Conservation (phyloP, 2,329 filamentous ascomycete genomes). For the Tothia fuscella region DNA sequence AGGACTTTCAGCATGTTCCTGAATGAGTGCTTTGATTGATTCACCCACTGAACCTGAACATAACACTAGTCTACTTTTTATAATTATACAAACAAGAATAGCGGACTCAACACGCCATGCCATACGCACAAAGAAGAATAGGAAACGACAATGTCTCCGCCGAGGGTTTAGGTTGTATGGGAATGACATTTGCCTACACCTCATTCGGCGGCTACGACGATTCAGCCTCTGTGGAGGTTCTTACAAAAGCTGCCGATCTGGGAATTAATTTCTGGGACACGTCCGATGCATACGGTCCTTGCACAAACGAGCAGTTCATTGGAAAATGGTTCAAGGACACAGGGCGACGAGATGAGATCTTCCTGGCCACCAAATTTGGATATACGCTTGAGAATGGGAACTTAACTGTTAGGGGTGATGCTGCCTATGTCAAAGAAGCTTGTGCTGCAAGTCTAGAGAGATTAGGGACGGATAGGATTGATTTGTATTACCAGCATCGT, state of each 20-base stretch:
- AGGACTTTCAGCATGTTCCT: too few relatives aligned
- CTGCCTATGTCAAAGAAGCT: constrained; percentile 24
- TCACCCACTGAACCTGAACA: not conserved
- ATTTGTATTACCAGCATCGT: constrained; percentile 34
- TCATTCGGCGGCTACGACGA: constrained; percentile 11
- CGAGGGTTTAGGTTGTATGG: constrained; percentile 18
- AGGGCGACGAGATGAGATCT: constrained; percentile 35
- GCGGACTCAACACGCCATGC: not conserved
- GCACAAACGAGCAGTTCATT: constrained; percentile 30
- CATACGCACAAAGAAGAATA: constrained; percentile 29
- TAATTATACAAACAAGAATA: not conserved
- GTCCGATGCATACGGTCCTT: constrained; percentile 12
- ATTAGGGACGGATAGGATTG: constrained; percentile 27
- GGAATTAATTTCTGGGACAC: constrained; percentile 20
- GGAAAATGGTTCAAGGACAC: constrained; percentile 37
- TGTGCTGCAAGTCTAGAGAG: constrained; percentile 25
- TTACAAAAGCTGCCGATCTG: constrained; percentile 17
- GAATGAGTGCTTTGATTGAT: not conserved
- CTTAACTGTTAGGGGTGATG: constrained; percentile 22
- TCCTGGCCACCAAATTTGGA: constrained; percentile 43
- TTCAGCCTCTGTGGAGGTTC: constrained; percentile 16
- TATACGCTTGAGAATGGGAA: constrained; percentile 18
- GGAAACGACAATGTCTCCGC: constrained; percentile 21
- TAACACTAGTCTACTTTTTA: too few relatives aligned
- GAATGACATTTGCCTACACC: constrained; percentile 14